phyloP scores from a whole-genome alignment of 2,329 filamentous ascomycete genomes.

The Microsporum audouinii region DNA sequence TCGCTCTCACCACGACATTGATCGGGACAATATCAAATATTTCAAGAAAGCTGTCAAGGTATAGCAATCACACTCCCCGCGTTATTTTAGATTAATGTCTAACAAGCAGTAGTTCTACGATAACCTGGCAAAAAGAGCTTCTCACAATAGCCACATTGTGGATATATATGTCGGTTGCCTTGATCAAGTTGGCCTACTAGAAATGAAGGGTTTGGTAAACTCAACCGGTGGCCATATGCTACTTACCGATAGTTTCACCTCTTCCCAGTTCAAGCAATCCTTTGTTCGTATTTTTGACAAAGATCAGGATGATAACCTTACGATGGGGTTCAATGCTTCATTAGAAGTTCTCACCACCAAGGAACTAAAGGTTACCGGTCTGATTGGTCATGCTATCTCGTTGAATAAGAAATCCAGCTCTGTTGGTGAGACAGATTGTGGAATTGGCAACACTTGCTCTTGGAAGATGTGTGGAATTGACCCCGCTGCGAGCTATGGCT shows the following conservation, averaged over 20 bases:
- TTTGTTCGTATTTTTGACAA: slow-evolving; percentile 97
- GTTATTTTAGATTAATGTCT: slow-evolving; percentile 13
- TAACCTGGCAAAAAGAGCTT: slow-evolving; percentile 78
- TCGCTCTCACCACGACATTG: slow-evolving; percentile 95
- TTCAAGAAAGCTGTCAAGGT: slow-evolving; percentile 98
- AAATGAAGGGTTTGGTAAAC: slow-evolving; percentile 97
- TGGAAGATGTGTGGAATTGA: slow-evolving; percentile 99
- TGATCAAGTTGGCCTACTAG: slow-evolving; percentile 89
- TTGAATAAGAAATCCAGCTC: slow-evolving; percentile 97
- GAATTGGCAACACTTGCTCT: slow-evolving; percentile 94
- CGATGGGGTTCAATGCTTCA: slow-evolving; percentile 97
- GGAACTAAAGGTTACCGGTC: slow-evolving; percentile 91
- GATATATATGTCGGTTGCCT: slow-evolving; percentile 97
- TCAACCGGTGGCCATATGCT: slow-evolving; percentile 98
- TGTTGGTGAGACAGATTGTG: slow-evolving; percentile 94
- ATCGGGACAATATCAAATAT: slow-evolving; percentile 97
- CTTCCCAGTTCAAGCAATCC: slow-evolving; percentile 98
- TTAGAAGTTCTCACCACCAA: slow-evolving; percentile 95
- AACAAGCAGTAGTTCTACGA: slow-evolving; percentile 68
- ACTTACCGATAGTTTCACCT: slow-evolving; percentile 93
- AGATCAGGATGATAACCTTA: slow-evolving; percentile 81
- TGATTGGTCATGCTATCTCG: slow-evolving; percentile 93
- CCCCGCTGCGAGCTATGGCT: slow-evolving; percentile 80
- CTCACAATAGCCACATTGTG: slow-evolving; percentile 93
- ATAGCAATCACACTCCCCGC: slow-evolving; percentile 17